Evolutionary conservation across 2,329 filamentous ascomycete species (phyloP), one percentile per base, ranked within the genome.

Genomic region (Arthroderma sp.): DNA sequence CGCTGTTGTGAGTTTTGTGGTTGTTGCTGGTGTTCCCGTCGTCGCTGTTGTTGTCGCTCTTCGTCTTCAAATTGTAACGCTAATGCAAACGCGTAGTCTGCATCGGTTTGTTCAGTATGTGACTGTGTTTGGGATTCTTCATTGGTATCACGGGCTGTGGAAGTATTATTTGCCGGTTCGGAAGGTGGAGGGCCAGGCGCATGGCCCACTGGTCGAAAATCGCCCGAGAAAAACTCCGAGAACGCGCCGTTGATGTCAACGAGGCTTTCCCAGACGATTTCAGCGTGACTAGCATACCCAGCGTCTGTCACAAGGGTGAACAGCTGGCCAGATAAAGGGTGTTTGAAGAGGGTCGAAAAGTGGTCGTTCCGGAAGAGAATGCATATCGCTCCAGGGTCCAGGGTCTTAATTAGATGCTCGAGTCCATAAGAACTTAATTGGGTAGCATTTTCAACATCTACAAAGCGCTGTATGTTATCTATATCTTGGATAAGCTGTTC

Each of bases 321-420:
- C 1, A 96, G 72, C 52, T 84, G 75, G 36, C 78, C 72, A 0
- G 81, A 86, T 38, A 80, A 69, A 0, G 89, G 86, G 54, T 96
- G 86, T 49, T 88, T 86, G 64, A 94, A 94, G 0, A 98, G 64
- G 0, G 89, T 96, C 36, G 86, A 87, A 58, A 98, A 98, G 60
- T 98, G 91, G 58, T 98, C 89, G 56, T 98, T 98, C 28, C 91
- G 78, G 68, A 98, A 98, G 1, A 98, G 66, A 41, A 98, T 96
- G 0, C 86, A 86, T 50, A 95, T 77, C 1, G 83, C 78, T 1
- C 87, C 89, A 1, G 86, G 82, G 8, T 74, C 68, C 46, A 95
- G 73, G 4, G 75, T 79, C 42, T 77, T 75, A 0, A 73, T 74
- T 34, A 96, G 80, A 1, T 83, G 76, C 34, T 83, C 75, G 2